Percentiles rank a stretch among this genome's conserved stretches.
Conservation (phyloP, 768 basidiomycete genomes). For the Rhodosporidiobolus sp. region DNA sequence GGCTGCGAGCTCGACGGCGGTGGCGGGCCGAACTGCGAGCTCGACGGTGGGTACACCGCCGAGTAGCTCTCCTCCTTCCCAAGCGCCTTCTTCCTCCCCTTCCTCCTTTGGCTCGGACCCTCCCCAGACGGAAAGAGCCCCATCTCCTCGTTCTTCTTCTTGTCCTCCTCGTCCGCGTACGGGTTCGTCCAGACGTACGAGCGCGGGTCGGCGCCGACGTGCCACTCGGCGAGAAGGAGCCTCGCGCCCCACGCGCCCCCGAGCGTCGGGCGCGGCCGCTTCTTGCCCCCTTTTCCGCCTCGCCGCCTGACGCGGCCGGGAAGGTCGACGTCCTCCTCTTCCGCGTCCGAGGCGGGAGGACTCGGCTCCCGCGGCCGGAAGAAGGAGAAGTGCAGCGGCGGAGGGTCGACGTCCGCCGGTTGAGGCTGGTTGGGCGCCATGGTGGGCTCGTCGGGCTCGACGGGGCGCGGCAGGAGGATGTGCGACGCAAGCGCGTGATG, state of each 20-base stretch:
- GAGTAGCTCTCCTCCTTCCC: background rate
- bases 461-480: conserved; percentile 11
- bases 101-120: background rate
- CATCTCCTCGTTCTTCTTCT: conserved; percentile 16
- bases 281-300: background rate
- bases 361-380: conserved; percentile 7
- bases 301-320: too few relatives aligned
- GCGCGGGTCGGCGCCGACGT: conserved; percentile 32
- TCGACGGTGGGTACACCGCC: background rate
- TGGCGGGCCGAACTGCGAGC: background rate
- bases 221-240: conserved; percentile 35
- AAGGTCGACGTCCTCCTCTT: background rate
- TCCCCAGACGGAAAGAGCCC: background rate
- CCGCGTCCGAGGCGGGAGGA: too few relatives aligned
- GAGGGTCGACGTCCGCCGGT: conserved; percentile 20
- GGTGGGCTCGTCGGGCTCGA: conserved; percentile 33
- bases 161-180: conserved; percentile 30
- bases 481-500: conserved; percentile 2
- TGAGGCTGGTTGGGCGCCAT: conserved; percentile 29
- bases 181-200: conserved; percentile 36
- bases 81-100: background rate
- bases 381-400: conserved; percentile 25
- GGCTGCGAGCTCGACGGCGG: background rate
- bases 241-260: conserved; percentile 10
- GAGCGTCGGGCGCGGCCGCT: conserved; percentile 5